These are phyloP conservation scores for Cornus kousa DNA, from an alignment of 148 eudicot genomes.

Conservation along the genomic window DNA sequence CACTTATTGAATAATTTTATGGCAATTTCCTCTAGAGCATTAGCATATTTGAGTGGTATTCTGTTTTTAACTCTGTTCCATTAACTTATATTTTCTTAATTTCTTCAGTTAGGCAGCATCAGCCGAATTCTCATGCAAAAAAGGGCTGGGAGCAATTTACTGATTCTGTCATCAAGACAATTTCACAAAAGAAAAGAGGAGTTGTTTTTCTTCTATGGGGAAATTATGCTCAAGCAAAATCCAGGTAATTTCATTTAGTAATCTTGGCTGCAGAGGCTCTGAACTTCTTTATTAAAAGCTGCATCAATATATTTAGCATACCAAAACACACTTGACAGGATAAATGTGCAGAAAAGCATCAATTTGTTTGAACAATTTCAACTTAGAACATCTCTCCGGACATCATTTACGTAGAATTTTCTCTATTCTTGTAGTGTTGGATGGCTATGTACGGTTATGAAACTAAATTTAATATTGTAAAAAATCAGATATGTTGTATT, in stretches of 20 bases:
- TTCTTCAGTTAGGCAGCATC: constrained; percentile 68
- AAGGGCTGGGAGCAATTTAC: constrained; percentile 98
- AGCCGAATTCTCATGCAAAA: constrained; percentile 94
- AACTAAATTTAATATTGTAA: too few species aligned
- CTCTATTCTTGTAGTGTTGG: too few species aligned
- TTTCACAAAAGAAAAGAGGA: constrained; percentile 72
- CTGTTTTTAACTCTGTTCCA: background rate
- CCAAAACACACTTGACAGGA: too few species aligned
- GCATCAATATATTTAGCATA: too few species aligned
- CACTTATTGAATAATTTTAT: background rate
- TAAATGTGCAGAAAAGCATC: too few species aligned
- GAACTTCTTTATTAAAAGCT: background rate
- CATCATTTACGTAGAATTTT: too few species aligned
- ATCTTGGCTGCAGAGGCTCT: background rate
- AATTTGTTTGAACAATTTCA: too few species aligned
- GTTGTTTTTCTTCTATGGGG: constrained; percentile 97
- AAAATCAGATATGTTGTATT: too few species aligned
- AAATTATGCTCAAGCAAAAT: constrained; percentile 88
- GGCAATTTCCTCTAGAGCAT: background rate
- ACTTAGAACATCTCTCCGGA: too few species aligned
- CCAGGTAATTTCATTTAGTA: constrained; percentile 42
- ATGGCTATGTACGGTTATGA: too few species aligned
- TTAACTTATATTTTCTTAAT: constrained; percentile 6
- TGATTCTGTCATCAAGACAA: constrained; percentile 78
- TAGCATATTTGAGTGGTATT: background rate